Evolutionary conservation across 2,329 filamentous ascomycete genomes (phyloP).

Genomic region (Fragosphaeria purpurea): DNA sequence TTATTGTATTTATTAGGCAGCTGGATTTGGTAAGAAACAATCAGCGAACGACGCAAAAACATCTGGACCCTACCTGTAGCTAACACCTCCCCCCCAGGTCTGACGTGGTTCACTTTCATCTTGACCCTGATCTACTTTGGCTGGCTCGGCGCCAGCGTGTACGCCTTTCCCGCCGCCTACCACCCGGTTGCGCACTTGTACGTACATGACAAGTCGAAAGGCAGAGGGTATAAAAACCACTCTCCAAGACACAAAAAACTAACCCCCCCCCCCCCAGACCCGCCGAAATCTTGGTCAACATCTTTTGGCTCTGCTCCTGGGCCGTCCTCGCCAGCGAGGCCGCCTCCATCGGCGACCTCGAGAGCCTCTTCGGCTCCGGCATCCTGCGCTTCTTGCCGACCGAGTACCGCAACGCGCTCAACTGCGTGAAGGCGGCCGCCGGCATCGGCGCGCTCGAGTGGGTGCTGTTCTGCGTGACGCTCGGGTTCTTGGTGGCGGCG

Average conservation of each 20-base stretch:
- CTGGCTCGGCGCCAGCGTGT: conserved; percentile 11
- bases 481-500: conserved; percentile 3
- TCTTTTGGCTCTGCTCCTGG: conserved; percentile 15
- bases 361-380: neutral
- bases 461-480: conserved; percentile 13
- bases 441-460: conserved; percentile 14
- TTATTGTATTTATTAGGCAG: neutral
- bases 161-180: conserved; percentile 7
- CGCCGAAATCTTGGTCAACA: conserved; percentile 11
- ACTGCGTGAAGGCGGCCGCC: conserved; percentile 14
- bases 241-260: conserved; percentile 1
- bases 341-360: neutral
- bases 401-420: conserved; percentile 5
- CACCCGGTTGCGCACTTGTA: conserved; percentile 12
- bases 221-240: neutral
- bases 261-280: conserved; percentile 1
- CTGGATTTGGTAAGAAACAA: conserved; percentile 5
- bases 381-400: neutral
- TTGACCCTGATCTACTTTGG: conserved; percentile 13
- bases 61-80: too few species aligned
- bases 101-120: conserved; percentile 15
- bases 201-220: neutral
- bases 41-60: neutral
- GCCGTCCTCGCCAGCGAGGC: conserved; percentile 15
- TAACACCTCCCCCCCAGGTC: neutral